A percentile compares a stretch with the other conserved stretches of the same genome.
Evolutionary conservation across 495 filamentous ascomycete species (phyloP).

Genomic region (Aspergillus indologenus): DNA sequence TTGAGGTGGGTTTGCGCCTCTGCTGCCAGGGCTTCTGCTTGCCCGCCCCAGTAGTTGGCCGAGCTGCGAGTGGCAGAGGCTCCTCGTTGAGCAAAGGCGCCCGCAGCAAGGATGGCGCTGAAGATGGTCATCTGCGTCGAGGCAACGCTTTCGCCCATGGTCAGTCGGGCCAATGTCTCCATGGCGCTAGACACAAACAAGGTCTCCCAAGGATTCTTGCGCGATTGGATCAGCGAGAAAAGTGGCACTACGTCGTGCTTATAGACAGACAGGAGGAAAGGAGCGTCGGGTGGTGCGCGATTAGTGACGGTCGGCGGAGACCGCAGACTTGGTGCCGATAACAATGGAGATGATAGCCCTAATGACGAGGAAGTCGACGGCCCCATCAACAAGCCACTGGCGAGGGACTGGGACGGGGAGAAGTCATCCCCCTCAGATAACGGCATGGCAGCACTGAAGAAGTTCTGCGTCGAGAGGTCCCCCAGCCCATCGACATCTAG

Average conservation of each 20-base stretch:
- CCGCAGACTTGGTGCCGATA: constrained; percentile 4
- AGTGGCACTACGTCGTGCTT: constrained; percentile 17
- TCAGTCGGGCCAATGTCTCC: constrained; percentile 22
- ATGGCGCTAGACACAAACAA: constrained; percentile 26
- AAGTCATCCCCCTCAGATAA: background rate
- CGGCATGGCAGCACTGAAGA: background rate
- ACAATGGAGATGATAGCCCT: background rate
- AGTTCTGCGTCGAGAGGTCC: background rate
- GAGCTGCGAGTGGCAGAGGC: constrained; percentile 8
- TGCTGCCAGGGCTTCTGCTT: constrained; percentile 1
- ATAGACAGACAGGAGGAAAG: constrained; percentile 17
- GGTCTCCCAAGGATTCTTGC: constrained; percentile 26
- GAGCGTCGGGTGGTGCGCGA: constrained; percentile 20
- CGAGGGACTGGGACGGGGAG: background rate
- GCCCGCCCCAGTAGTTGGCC: constrained; percentile 5
- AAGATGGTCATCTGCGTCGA: constrained; percentile 23
- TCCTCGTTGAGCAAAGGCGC: constrained; percentile 18
- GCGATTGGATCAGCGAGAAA: constrained; percentile 21
- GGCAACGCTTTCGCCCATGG: constrained; percentile 19
- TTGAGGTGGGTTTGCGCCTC: constrained; percentile 20
- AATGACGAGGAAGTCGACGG: background rate
- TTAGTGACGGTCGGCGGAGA: constrained; percentile 2
- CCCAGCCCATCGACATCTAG: background rate
- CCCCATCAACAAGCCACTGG: background rate
- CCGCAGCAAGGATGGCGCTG: constrained; percentile 23